phyloP scores from a whole-genome alignment of 139 green algal species.

The Chlorella sp. region DNA sequence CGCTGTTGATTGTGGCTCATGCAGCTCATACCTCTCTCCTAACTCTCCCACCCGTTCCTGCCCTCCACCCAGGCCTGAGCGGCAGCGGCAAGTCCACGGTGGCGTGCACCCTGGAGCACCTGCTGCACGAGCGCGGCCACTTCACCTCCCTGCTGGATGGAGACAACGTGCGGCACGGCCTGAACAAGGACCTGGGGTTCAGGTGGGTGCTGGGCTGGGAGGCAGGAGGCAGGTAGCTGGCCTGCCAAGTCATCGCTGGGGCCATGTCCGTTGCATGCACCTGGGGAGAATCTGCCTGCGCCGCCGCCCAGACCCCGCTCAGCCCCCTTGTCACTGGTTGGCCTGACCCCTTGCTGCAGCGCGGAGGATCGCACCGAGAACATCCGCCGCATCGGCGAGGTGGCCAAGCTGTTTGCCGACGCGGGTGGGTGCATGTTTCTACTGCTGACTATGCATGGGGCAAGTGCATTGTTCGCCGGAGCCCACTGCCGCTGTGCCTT shows the following conservation, averaged over 20 bases:
- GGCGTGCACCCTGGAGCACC: slow-evolving; percentile 82
- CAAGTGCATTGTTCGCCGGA: too few species aligned
- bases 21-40: too few species aligned
- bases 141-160: slow-evolving; percentile 90
- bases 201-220: slow-evolving; percentile 6
- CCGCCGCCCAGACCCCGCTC: not conserved
- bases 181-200: slow-evolving; percentile 97
- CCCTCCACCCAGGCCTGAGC: slow-evolving; percentile 62
- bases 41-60: too few species aligned
- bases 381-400: slow-evolving; percentile 94
- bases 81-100: slow-evolving; percentile 80
- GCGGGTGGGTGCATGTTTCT: slow-evolving; percentile 31
- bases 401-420: slow-evolving; percentile 93
- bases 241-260: not conserved
- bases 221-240: not conserved
- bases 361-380: slow-evolving; percentile 91
- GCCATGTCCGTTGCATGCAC: not conserved
- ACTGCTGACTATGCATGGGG: too few species aligned
- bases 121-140: slow-evolving; percentile 76
- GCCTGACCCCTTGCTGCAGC: not conserved
- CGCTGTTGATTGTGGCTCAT: too few species aligned
- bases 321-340: not conserved
- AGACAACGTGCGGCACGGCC: slow-evolving; percentile 95
- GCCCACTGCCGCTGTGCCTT: too few species aligned
- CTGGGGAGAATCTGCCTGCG: not conserved